These are phyloP conservation scores for Eucalyptus dawsonii DNA, from an alignment of 345 rosid species.

Conservation along the genomic window DNA sequence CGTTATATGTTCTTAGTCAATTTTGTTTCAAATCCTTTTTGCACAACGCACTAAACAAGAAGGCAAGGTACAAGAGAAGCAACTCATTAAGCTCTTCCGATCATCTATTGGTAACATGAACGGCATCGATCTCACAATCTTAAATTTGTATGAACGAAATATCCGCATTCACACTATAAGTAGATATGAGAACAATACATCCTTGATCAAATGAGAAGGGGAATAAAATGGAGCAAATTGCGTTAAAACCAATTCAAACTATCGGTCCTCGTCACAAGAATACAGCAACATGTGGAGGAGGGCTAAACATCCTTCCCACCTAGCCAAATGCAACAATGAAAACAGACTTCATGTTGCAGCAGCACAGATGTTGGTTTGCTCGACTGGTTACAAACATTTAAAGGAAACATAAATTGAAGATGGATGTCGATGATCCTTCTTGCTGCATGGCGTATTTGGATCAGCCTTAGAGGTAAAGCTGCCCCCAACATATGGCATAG, in stretches of 20 bases:
- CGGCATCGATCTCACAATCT: neutral
- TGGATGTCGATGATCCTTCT: neutral
- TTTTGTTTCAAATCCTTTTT: neutral
- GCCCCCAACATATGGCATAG: neutral
- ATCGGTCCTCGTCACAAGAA: neutral
- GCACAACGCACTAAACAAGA: neutral
- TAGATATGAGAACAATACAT: neutral
- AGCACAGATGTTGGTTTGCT: neutral
- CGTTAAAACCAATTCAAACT: neutral
- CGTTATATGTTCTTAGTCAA: neutral
- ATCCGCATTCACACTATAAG: neutral
- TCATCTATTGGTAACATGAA: neutral
- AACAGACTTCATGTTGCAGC: neutral
- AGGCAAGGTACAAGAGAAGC: neutral
- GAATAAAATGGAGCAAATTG: neutral
- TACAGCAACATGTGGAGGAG: neutral
- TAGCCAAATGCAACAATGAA: neutral
- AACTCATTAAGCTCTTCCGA: neutral
- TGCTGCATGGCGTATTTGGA: neutral
- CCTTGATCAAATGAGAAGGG: neutral
- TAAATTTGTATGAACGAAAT: neutral
- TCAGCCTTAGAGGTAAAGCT: constrained; percentile 38
- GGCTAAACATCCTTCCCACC: neutral
- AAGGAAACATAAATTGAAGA: neutral
- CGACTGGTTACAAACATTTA: neutral